These are phyloP conservation scores for Passiflora organensis DNA, from an alignment of 345 rosid species.

Conservation along the genomic window DNA sequence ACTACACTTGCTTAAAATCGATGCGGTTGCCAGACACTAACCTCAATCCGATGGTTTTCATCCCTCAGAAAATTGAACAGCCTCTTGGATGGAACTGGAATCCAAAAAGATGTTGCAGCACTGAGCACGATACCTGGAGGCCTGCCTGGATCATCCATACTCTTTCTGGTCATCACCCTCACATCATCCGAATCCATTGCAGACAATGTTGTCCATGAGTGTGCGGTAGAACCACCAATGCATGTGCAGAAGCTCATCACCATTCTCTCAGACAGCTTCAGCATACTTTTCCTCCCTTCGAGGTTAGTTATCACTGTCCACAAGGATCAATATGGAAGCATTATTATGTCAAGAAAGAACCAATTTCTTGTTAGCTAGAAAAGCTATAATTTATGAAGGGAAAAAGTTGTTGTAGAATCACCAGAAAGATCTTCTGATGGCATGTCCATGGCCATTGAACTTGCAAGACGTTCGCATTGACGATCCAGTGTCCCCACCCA, in stretches of 20 bases:
- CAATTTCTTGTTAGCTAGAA: not conserved
- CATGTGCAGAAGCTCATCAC: slow-evolving; percentile 85
- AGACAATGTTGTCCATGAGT: slow-evolving; percentile 86
- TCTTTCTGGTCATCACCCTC: slow-evolving; percentile 89
- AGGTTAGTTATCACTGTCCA: slow-evolving; percentile 67
- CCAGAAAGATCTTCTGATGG: slow-evolving; percentile 73
- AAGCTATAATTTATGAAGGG: not conserved
- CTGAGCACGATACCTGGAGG: slow-evolving; percentile 94
- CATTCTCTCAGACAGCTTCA: slow-evolving; percentile 94
- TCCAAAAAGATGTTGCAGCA: slow-evolving; percentile 94
- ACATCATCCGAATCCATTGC: slow-evolving; percentile 76
- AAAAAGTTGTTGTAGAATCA: slow-evolving; percentile 1
- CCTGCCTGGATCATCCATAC: slow-evolving; percentile 94
- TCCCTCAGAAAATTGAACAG: slow-evolving; percentile 79
- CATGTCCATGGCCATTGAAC: slow-evolving; percentile 76
- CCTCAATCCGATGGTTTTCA: slow-evolving; percentile 86
- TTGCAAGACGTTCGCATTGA: slow-evolving; percentile 86
- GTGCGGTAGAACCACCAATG: slow-evolving; percentile 86
- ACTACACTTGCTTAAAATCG: too few relatives aligned
- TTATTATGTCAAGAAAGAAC: too few relatives aligned
- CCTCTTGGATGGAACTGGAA: slow-evolving; percentile 64
- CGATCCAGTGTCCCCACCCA: slow-evolving; percentile 86
- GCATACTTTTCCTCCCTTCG: slow-evolving; percentile 90
- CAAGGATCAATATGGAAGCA: too few relatives aligned
- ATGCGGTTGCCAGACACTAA: slow-evolving; percentile 22